Evolutionary conservation across 2,329 filamentous ascomycete species (phyloP), one percentile per base, ranked within the genome.

Genomic region (Dothistroma septosporum): DNA sequence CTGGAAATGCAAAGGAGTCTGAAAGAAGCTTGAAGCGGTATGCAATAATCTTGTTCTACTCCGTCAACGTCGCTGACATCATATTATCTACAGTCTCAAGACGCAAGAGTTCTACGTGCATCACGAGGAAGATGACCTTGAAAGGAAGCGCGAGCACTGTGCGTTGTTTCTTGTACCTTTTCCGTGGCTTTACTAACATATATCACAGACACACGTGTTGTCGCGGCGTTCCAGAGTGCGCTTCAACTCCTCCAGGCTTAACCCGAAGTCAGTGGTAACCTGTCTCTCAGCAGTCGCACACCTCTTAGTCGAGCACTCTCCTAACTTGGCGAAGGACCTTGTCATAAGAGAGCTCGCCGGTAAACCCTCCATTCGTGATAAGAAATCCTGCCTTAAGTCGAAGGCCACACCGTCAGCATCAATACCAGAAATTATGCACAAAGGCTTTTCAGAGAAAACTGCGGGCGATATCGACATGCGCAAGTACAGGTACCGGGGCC

Each of bases 111-210:
- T 85, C 62, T 89, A 88, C 73, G 90, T 96, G 32, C 85, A 88
- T 63, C 80, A 91, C 48, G 85, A 88, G 0, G 92, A 96, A 73
- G 79, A 85, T 44, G 83, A 81, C 28, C 80, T 96, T 59, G 85
- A 86, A 57, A 82, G 87, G 66, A 94, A 89, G 72, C 88, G 92
- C 70, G 81, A 87, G 62, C 92, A 96, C 69, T 90, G 92, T 96
- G 78, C 78, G 89, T 53, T 31, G 12, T 8, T 3, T 11, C 2
- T 7, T 21, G 24, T 8, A 10, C 37, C 4, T 54, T 22, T 37
- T 3, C 9, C 16, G 11, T 11, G 19, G 16, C 16, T 12, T 53
- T 1, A 35, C 31, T 41, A 12, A 32, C 21, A 4, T 22, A 32
- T 52, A 19, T 12, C 46, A 4, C 59, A 81, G 79, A 81, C 57